A percentile compares a stretch with the other conserved stretches of the same genome.
Evolutionary conservation across 495 filamentous ascomycete genomes (phyloP).

Genomic region (Durotheca rogersii): DNA sequence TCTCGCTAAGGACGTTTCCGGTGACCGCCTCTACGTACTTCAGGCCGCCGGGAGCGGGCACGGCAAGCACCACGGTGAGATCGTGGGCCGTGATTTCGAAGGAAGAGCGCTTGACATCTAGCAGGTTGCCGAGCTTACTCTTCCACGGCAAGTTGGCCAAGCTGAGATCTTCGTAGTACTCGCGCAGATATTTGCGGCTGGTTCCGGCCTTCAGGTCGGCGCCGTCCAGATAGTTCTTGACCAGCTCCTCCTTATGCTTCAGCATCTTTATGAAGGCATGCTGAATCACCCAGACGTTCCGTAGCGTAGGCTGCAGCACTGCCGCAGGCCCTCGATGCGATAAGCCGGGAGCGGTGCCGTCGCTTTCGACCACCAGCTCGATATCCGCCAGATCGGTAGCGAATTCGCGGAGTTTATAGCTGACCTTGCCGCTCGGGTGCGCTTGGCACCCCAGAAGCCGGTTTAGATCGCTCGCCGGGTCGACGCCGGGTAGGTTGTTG

Average conservation of each 20-base stretch:
- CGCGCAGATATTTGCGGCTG: conserved; percentile 18
- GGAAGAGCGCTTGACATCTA: conserved; percentile 24
- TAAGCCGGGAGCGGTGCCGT: neutral
- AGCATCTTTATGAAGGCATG: conserved; percentile 15
- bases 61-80: conserved; percentile 7
- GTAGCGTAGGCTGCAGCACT: conserved; percentile 16
- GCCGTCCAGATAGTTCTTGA: conserved; percentile 8
- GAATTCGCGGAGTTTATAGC: conserved; percentile 23
- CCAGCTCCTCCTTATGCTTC: conserved; percentile 16
- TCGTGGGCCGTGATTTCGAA: conserved; percentile 12
- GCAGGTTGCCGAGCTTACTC: conserved; percentile 21
- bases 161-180: conserved; percentile 22
- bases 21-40: conserved; percentile 15
- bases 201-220: neutral
- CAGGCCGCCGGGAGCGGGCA: conserved; percentile 1
- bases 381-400: neutral
- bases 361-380: conserved; percentile 1
- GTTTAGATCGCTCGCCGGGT: conserved; percentile 3
- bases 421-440: neutral
- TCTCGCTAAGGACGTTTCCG: neutral
- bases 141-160: conserved; percentile 16
- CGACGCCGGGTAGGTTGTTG: conserved; percentile 9
- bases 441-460: conserved; percentile 1
- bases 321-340: neutral
- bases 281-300: conserved; percentile 26